These are phyloP conservation scores for Pseudogymnoascus sp. DNA, from an alignment of 2,329 filamentous ascomycete genomes.

Conservation along the genomic window DNA sequence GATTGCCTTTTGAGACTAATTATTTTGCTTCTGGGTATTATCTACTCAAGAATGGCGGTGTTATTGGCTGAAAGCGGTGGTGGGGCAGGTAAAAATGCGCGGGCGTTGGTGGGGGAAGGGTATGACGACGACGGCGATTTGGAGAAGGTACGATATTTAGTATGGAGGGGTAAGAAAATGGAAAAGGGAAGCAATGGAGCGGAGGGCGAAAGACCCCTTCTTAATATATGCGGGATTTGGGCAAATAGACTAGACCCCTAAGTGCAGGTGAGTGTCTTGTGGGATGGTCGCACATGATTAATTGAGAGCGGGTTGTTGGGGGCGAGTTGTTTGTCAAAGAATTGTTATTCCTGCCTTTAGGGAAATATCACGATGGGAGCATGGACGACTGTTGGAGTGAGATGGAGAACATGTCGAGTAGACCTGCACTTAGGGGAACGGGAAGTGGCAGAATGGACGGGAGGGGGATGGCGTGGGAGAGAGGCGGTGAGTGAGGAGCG, in stretches of 20 bases:
- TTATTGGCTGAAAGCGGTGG: neutral
- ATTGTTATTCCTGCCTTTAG: slow-evolving; percentile 10
- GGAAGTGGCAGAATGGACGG: neutral
- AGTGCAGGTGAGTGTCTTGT: neutral
- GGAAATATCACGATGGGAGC: neutral
- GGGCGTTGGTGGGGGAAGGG: neutral
- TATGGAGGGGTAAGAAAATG: neutral
- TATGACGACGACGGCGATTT: neutral
- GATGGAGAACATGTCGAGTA: slow-evolving; percentile 1
- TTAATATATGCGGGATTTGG: neutral
- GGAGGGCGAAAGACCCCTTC: neutral
- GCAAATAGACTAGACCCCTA: neutral
- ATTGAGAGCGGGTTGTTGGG: neutral
- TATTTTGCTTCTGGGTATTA: neutral
- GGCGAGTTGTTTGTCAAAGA: neutral
- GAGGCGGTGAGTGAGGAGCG: neutral
- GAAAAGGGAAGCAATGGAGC: neutral
- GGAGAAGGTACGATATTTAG: neutral
- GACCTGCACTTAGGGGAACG: slow-evolving; percentile 8
- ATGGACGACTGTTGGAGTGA: neutral
- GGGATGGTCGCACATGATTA: neutral
- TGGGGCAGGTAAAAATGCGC: neutral
- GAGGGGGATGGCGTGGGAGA: neutral
- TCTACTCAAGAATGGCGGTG: neutral
- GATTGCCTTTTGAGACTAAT: neutral